These are phyloP conservation scores for Sphaerulina vaccinii DNA, from an alignment of 2,329 filamentous ascomycete genomes.

Conservation along the genomic window DNA sequence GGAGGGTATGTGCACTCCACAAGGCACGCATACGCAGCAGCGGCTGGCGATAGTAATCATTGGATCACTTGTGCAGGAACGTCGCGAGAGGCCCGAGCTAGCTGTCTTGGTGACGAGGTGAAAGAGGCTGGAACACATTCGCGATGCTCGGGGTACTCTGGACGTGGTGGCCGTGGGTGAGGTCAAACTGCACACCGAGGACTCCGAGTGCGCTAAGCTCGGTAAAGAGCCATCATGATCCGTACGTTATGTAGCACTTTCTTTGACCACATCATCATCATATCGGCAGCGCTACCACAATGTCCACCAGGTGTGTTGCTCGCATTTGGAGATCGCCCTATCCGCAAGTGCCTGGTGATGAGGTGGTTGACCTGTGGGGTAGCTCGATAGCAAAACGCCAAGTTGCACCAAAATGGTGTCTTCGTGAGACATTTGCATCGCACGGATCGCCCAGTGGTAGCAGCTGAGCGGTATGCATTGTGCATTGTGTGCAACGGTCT, in stretches of 20 bases:
- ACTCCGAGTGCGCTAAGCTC: background rate
- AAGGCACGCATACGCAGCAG: slow-evolving; percentile 8
- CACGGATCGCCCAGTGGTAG: slow-evolving; percentile 19
- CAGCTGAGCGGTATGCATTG: slow-evolving; percentile 10
- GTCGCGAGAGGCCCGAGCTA: slow-evolving; percentile 5
- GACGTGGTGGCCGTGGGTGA: slow-evolving; percentile 4
- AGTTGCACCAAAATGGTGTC: slow-evolving; percentile 6
- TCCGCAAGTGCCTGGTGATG: slow-evolving; percentile 12
- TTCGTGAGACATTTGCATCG: slow-evolving; percentile 16
- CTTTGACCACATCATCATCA: background rate
- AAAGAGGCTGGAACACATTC: slow-evolving; percentile 1
- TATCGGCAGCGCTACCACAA: slow-evolving; percentile 3
- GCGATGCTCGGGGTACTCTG: slow-evolving; percentile 6
- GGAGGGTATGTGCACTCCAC: slow-evolving; percentile 7
- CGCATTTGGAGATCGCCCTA: slow-evolving; percentile 13
- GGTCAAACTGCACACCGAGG: slow-evolving; percentile 3
- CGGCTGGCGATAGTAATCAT: background rate
- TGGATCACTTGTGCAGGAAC: slow-evolving; percentile 13
- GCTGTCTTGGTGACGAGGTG: slow-evolving; percentile 5
- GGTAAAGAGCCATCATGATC: background rate
- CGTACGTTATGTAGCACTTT: background rate
- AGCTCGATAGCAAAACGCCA: background rate
- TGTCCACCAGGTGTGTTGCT: background rate
- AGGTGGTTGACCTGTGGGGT: slow-evolving; percentile 10
- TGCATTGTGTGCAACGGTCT: slow-evolving; percentile 7